Base-by-base conservation (phyloP, 1,139 yeast species). In the Debaryomyces robertsiae region DNA sequence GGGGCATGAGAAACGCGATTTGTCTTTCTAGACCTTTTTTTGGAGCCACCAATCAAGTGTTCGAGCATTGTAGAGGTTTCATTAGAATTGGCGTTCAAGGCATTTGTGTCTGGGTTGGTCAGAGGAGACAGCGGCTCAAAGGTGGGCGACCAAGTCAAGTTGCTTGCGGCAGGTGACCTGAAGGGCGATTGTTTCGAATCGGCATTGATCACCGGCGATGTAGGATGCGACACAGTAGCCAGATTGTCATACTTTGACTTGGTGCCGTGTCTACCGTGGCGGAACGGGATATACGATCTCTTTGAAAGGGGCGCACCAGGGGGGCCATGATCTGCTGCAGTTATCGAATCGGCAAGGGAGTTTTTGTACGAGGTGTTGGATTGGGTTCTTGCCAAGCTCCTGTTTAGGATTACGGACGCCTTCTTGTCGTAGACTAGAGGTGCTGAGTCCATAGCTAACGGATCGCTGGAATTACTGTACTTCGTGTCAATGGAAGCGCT, bases 381-480 rank as follows among this genome's bases (percentile, higher is more conserved):
- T 14, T 87, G 82, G 0, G 90, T 82, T 46, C 91, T 67, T 1
- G 89, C 89, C 57, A 87, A 71, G 46, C 90, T 84, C 46, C 85
- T 71, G 56, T 85, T 85, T 55, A 87, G 69, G 41, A 87, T 84
- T 11, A 81, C 79, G 13, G 88, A 83, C 2, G 84, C 95, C 62
- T 84, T 84, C 60, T 82, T 85, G 58, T 83, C 95, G 59, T 84
- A 88, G 1, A 84, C 78, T 54, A 77, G 88, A 4, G 93, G 95
- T 9, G 84, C 91, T 4, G 87, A 79, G 47, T 84, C 91, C 55
- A 77, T 74, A 19, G 73, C 69, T 22, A 65, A 67, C 3, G 72
- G 61, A 36, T 73, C 74, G 37, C 62, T 60, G 1, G 64, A 54
- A 37, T 45, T 56, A 41, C 69, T 64, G 32, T 55, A 46, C 39